These are phyloP conservation scores for Eucalyptus dawsonii DNA, from an alignment of 345 rosid species.

Conservation along the genomic window DNA sequence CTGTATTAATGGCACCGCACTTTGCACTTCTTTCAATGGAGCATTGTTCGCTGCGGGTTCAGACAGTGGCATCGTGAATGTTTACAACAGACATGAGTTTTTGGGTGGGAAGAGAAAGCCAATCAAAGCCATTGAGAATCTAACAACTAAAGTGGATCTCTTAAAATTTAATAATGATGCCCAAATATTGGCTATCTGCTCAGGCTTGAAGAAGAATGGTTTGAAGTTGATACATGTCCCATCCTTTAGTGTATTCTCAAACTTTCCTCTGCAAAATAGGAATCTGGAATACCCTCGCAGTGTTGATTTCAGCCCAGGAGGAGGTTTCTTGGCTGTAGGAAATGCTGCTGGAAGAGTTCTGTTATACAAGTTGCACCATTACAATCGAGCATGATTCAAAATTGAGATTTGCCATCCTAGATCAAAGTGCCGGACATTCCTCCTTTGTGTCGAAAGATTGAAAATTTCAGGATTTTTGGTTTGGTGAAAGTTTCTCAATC, in stretches of 20 bases:
- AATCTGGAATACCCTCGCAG: slow-evolving; percentile 58
- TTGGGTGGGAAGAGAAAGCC: slow-evolving; percentile 81
- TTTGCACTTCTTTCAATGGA: slow-evolving; percentile 50
- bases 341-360: slow-evolving; percentile 80
- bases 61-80: slow-evolving; percentile 73
- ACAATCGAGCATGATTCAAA: slow-evolving; percentile 43
- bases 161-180: slow-evolving; percentile 78
- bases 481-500: not conserved
- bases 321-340: slow-evolving; percentile 91
- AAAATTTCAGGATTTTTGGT: not conserved
- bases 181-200: slow-evolving; percentile 75
- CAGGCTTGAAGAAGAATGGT: slow-evolving; percentile 62
- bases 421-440: not conserved
- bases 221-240: slow-evolving; percentile 71
- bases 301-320: slow-evolving; percentile 87
- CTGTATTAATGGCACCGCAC: slow-evolving; percentile 59
- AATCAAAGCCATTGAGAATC: slow-evolving; percentile 62
- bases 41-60: slow-evolving; percentile 79
- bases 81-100: slow-evolving; percentile 70
- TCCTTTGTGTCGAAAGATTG: not conserved
- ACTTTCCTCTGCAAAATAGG: slow-evolving; percentile 62
- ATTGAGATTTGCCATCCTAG: not conserved
- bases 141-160: slow-evolving; percentile 67
- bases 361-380: slow-evolving; percentile 78
- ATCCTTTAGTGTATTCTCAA: slow-evolving; percentile 57